phyloP scores from a whole-genome alignment of 495 filamentous ascomycete species.

The Penicillium subrubescens region DNA sequence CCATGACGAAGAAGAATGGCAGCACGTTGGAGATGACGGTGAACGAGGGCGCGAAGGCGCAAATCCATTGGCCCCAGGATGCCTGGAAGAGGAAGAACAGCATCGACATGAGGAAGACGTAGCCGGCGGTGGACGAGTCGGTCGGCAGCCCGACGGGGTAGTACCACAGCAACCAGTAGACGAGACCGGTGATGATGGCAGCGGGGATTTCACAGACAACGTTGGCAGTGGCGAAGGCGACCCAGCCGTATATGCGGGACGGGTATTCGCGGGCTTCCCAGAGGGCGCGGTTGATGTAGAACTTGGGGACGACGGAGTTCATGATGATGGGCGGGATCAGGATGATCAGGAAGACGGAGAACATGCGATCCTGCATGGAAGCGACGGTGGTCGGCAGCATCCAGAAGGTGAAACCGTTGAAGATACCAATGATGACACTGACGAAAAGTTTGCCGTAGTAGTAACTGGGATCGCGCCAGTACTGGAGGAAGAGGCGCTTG shows the following conservation, averaged over 20 bases:
- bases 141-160: constrained; percentile 71
- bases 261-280: constrained; percentile 79
- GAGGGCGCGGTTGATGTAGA: constrained; percentile 73
- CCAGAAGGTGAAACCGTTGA: constrained; percentile 89
- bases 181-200: constrained; percentile 59
- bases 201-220: constrained; percentile 77
- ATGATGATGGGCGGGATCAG: constrained; percentile 71
- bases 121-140: constrained; percentile 66
- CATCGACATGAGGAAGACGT: constrained; percentile 81
- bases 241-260: constrained; percentile 78
- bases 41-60: constrained; percentile 77
- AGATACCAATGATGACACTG: constrained; percentile 66
- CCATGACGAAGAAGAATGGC: constrained; percentile 71
- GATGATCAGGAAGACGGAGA: constrained; percentile 74
- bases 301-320: constrained; percentile 82
- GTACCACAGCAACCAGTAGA: constrained; percentile 84
- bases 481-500: constrained; percentile 65
- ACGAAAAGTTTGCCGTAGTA: constrained; percentile 75
- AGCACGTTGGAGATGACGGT: constrained; percentile 74
- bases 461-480: constrained; percentile 75
- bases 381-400: constrained; percentile 64
- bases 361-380: constrained; percentile 81
- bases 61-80: constrained; percentile 84
- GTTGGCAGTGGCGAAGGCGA: constrained; percentile 77
- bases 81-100: constrained; percentile 80